phyloP scores from a whole-genome alignment of 2,329 filamentous ascomycete species.

The Sporothrix sp. region DNA sequence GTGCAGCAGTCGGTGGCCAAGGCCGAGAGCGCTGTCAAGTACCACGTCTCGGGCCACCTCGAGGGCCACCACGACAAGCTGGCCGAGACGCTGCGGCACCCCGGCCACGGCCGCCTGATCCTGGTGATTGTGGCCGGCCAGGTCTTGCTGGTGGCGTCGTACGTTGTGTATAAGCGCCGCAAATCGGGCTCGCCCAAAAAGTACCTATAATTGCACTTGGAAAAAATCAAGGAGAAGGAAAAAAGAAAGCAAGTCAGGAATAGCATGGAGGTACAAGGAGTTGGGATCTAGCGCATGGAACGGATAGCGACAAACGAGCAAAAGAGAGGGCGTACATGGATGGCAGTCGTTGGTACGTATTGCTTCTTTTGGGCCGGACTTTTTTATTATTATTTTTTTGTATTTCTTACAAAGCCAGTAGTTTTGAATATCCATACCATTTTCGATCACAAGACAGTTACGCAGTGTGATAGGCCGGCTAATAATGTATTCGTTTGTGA shows the following conservation, averaged over 20 bases:
- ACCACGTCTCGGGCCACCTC: slow-evolving; percentile 29
- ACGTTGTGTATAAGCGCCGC: slow-evolving; percentile 71
- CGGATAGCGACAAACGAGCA: background rate
- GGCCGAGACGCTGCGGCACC: slow-evolving; percentile 34
- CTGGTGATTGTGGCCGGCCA: slow-evolving; percentile 67
- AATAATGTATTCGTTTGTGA: too few species aligned
- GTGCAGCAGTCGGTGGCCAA: slow-evolving; percentile 39
- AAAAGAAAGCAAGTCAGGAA: too few species aligned
- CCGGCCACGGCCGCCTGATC: slow-evolving; percentile 47
- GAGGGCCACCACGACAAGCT: slow-evolving; percentile 40
- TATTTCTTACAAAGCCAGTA: background rate
- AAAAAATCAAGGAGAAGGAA: too few species aligned
- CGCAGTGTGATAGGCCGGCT: too few species aligned
- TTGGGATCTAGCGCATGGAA: too few species aligned
- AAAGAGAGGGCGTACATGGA: background rate
- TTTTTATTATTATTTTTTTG: background rate
- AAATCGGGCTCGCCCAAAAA: slow-evolving; percentile 77
- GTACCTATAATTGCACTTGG: slow-evolving; percentile 67
- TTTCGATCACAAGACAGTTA: too few species aligned
- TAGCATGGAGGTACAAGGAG: too few species aligned
- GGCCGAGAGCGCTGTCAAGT: slow-evolving; percentile 44
- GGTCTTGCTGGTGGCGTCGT: slow-evolving; percentile 56
- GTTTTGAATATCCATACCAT: background rate
- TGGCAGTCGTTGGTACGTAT: too few species aligned
- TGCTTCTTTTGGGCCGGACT: too few species aligned